Base-by-base conservation (phyloP, 2,329 filamentous ascomycete genomes). In the Coniella vitis region DNA sequence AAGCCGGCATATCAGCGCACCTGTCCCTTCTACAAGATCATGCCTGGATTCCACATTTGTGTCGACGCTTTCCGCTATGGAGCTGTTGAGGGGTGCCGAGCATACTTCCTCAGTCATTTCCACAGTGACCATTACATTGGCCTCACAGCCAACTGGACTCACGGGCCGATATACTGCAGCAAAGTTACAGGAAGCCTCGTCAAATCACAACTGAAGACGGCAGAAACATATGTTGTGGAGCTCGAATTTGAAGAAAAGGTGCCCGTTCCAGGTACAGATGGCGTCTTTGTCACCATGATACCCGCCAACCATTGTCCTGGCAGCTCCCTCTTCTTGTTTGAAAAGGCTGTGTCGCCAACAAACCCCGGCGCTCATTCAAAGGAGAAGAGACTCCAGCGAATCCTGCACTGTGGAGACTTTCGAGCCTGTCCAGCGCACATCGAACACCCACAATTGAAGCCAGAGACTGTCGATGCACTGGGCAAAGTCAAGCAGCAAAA, bases 71-170 rank as follows among this genome's bases (percentile, higher is more conserved):
- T 98, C 61, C 83, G 91, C 17, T 98, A 97, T 61, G 93, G 93
- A 2, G 89, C 90, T 8, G 88, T 98, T 0, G 78, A 94, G 61
- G 90, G 89, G 1, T 95, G 90, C 64, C 85, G 87, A 47, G 93
- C 91, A 1, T 98, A 98, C 63, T 98, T 98, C 57, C 76, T 98
- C 10, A 96, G 90, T 58, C 93, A 98, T 63, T 98, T 97, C 57
- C 93, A 98, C 66, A 96, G 90, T 60, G 93, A 98, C 63, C 93
- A 98, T 63, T 98, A 98, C 59, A 83, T 96, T 31, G 93, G 93
- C 2, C 71, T 98, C 10, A 93, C 88, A 10, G 82, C 86, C 7
- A 88, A 76, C 29, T 98, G 93, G 93, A 81, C 74, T 35, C 90
- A 98, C 63, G 93, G 93, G 0, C 91, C 90, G 0, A 97, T 98